Conservation (phyloP, 148 eudicot species). For the Hydrangea macrophylla region DNA sequence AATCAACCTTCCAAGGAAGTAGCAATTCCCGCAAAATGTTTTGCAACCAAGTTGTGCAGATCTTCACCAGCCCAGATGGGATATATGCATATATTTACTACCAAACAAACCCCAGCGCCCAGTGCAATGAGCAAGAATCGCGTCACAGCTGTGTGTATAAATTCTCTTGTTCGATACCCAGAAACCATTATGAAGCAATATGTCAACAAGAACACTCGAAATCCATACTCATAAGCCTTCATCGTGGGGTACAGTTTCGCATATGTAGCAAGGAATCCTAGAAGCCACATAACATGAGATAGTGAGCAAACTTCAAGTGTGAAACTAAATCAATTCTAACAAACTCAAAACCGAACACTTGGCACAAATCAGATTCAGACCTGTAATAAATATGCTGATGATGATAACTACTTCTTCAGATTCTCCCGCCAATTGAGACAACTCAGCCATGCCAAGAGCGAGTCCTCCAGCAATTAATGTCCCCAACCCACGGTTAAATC, state of each 20-base stretch:
- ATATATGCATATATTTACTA: slow-evolving; percentile 64
- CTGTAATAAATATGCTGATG: slow-evolving; percentile 57
- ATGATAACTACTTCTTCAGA: slow-evolving; percentile 66
- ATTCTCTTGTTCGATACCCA: slow-evolving; percentile 74
- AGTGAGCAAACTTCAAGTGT: slow-evolving; percentile 2
- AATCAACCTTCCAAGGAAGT: slow-evolving; percentile 76
- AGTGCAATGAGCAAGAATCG: slow-evolving; percentile 80
- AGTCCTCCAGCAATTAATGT: slow-evolving; percentile 79
- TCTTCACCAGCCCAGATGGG: slow-evolving; percentile 99
- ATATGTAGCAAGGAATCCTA: slow-evolving; percentile 62
- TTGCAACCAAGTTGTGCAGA: slow-evolving; percentile 72
- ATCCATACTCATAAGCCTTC: slow-evolving; percentile 92
- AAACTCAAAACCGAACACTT: background rate
- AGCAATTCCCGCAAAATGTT: slow-evolving; percentile 75
- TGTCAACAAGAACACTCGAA: slow-evolving; percentile 77
- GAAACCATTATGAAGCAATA: slow-evolving; percentile 86
- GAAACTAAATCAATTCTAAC: background rate
- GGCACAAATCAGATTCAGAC: slow-evolving; percentile 38
- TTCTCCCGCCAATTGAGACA: slow-evolving; percentile 59
- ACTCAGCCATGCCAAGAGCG: slow-evolving; percentile 60
- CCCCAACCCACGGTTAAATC: slow-evolving; percentile 79
- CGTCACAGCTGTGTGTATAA: slow-evolving; percentile 61
- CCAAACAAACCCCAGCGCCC: slow-evolving; percentile 76
- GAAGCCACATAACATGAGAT: slow-evolving; percentile 3
- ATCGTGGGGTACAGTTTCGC: slow-evolving; percentile 74